These are phyloP conservation scores for Porphyridium purpureum DNA, from an alignment of 23 red algal genomes.

Conservation along the genomic window DNA sequence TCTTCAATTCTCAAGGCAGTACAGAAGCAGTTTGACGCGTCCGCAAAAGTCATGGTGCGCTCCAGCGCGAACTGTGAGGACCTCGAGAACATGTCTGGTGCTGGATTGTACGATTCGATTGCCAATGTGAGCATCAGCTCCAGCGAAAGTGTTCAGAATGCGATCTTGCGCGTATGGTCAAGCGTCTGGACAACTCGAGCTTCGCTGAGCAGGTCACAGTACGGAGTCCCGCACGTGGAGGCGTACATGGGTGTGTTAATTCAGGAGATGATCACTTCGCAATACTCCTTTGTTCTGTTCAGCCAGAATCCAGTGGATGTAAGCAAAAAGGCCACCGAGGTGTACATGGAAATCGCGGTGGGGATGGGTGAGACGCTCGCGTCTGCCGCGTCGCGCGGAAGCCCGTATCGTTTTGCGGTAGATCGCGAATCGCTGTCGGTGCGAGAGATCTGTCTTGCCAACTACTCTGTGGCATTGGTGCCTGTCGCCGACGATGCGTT, in stretches of 20 bases:
- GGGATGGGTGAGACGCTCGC: constrained; percentile 81
- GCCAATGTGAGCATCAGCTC: constrained; percentile 15
- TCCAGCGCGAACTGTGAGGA: constrained; percentile 72
- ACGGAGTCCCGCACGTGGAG: constrained; percentile 18
- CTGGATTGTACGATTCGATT: constrained; percentile 63
- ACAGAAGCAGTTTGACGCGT: no score
- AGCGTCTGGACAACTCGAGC: constrained; percentile 45
- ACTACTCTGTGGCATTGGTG: constrained; percentile 3
- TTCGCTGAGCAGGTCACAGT: constrained; percentile 17
- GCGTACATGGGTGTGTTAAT: constrained; percentile 57
- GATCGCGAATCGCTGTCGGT: constrained; percentile 4
- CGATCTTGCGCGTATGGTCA: constrained; percentile 29
- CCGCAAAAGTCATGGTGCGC: constrained; percentile 69
- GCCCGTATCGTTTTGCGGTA: constrained; percentile 32
- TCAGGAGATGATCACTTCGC: constrained; percentile 38
- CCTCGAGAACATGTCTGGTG: constrained; percentile 55
- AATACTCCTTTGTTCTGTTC: constrained; percentile 43
- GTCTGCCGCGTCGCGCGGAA: constrained; percentile 11
- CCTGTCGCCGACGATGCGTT: not conserved
- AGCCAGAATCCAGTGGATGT: constrained; percentile 24
- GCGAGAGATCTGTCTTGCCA: constrained; percentile 1
- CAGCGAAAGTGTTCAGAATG: constrained; percentile 4
- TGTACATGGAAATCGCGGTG: constrained; percentile 48
- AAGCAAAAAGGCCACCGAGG: not conserved
- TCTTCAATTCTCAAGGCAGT: no score